These are phyloP conservation scores for Trichophyton rubrum DNA, from an alignment of 2,329 filamentous ascomycete genomes.

Conservation along the genomic window DNA sequence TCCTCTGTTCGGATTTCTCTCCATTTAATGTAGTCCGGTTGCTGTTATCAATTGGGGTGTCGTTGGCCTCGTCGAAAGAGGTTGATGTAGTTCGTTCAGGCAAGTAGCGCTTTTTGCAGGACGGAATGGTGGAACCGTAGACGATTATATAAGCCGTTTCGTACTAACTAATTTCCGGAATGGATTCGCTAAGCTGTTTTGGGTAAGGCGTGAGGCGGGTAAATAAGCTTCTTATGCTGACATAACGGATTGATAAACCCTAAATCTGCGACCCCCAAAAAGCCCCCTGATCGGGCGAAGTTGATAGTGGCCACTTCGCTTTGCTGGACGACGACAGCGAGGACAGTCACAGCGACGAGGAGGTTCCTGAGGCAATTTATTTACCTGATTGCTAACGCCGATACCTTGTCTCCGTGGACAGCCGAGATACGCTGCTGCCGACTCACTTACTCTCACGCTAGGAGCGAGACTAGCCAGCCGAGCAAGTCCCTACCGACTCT, in stretches of 20 bases:
- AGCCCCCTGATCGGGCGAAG: neutral
- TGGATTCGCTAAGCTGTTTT: neutral
- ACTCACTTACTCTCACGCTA: no score
- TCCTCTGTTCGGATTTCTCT: neutral
- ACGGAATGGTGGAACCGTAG: no score
- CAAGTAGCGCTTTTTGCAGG: no score
- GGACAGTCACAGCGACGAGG: neutral
- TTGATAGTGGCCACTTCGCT: neutral
- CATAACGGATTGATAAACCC: neutral
- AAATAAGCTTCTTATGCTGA: neutral
- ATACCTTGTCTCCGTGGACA: no score
- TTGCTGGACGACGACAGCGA: neutral
- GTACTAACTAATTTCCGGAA: neutral
- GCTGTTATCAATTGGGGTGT: no score
- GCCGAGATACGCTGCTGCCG: no score
- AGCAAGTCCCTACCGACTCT: neutral
- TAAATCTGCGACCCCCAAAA: neutral
- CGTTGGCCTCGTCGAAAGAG: no score
- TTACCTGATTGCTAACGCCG: no score
- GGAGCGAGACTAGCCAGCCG: neutral
- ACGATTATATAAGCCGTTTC: neutral
- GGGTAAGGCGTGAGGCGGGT: neutral
- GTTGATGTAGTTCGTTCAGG: no score
- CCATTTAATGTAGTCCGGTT: neutral
- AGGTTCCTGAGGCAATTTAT: neutral